Conservation (phyloP, 129 eudicot species). For the Pseudognaphalium luteoalbum region DNA sequence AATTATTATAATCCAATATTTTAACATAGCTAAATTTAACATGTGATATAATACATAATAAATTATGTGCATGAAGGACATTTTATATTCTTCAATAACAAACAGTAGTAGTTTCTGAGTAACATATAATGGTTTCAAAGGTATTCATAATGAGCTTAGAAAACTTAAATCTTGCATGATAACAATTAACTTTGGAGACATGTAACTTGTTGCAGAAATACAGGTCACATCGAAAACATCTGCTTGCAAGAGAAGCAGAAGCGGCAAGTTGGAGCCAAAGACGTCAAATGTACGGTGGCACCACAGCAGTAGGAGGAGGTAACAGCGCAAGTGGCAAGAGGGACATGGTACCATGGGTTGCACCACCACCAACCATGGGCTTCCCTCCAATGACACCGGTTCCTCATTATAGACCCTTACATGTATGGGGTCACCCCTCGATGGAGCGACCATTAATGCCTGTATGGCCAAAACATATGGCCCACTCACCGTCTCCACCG, state of each 20-base stretch:
- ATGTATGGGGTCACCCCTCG: slow-evolving; percentile 97
- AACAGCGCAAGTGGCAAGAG: slow-evolving; percentile 41
- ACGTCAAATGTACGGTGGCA: slow-evolving; percentile 67
- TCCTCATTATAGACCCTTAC: slow-evolving; percentile 81
- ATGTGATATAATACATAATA: background rate
- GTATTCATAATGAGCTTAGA: slow-evolving; percentile 32
- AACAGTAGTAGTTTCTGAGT: too few relatives aligned
- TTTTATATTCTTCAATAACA: background rate
- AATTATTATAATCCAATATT: too few relatives aligned
- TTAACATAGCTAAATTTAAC: background rate
- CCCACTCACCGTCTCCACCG: slow-evolving; percentile 48
- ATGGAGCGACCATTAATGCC: slow-evolving; percentile 61
- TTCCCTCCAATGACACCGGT: slow-evolving; percentile 68
- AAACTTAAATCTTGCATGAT: background rate
- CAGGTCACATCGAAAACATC: slow-evolving; percentile 85
- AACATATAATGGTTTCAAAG: background rate
- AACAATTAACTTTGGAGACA: background rate
- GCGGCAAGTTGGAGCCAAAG: slow-evolving; percentile 92
- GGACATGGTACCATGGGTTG: slow-evolving; percentile 64
- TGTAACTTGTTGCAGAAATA: slow-evolving; percentile 62
- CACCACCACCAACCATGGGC: slow-evolving; percentile 78
- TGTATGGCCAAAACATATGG: slow-evolving; percentile 74
- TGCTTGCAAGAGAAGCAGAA: slow-evolving; percentile 88
- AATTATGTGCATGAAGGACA: background rate
- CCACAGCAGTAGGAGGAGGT: slow-evolving; percentile 30